Percentiles rank a stretch among this genome's conserved stretches.
phyloP scores from a whole-genome alignment of 805 yeast species.

The Wickerhamiella kazuoi region DNA sequence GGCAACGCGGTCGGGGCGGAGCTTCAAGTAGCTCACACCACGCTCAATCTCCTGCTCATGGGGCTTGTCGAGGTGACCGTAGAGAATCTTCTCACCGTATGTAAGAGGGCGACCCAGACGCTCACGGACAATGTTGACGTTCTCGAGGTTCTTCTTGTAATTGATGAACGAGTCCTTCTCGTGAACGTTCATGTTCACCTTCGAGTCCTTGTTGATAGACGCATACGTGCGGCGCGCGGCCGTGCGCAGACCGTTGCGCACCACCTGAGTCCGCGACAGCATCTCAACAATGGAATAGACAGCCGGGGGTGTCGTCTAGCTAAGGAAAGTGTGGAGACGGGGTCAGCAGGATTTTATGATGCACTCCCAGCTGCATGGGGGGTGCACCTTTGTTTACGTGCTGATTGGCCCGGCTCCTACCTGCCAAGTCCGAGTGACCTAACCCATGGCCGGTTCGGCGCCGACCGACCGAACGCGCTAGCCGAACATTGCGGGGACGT shows the following conservation, averaged over 20 bases:
- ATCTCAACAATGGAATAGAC: not conserved
- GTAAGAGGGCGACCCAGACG: slow-evolving; percentile 81
- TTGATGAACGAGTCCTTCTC: slow-evolving; percentile 61
- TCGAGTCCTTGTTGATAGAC: slow-evolving; percentile 41
- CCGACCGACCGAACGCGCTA: too few species aligned
- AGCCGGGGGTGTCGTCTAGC: not conserved
- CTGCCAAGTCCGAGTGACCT: slow-evolving; percentile 1
- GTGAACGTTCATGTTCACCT: slow-evolving; percentile 53
- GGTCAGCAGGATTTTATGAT: not conserved
- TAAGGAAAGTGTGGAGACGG: not conserved
- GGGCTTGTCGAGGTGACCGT: slow-evolving; percentile 89
- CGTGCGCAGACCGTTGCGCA: slow-evolving; percentile 9
- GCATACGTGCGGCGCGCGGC: slow-evolving; percentile 13
- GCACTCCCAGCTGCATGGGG: not conserved
- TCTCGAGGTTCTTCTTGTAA: slow-evolving; percentile 81
- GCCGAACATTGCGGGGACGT: too few species aligned
- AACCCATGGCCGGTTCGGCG: slow-evolving; percentile 7
- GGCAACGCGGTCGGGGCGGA: slow-evolving; percentile 95
- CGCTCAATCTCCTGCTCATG: slow-evolving; percentile 70
- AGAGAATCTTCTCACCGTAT: slow-evolving; percentile 85
- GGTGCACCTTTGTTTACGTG: not conserved
- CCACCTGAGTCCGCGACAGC: slow-evolving; percentile 7
- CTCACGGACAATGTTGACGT: slow-evolving; percentile 65
- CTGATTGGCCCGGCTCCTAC: not conserved
- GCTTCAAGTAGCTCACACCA: slow-evolving; percentile 79